phyloP scores from a whole-genome alignment of 495 filamentous ascomycete species.

The Neurospora sublineolata region DNA sequence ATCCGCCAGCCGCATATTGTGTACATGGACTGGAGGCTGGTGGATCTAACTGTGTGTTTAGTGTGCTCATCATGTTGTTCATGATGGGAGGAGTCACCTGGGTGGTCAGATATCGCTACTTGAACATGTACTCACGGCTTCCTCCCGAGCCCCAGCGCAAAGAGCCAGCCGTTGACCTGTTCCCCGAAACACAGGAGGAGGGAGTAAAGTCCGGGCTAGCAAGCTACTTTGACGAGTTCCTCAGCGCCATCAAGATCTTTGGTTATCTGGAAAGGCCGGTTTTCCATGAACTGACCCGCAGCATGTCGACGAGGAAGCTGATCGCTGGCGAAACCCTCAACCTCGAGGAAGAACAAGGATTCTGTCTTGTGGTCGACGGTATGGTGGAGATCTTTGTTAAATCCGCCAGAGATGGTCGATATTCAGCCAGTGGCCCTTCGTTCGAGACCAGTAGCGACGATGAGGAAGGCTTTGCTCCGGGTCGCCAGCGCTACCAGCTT shows the following conservation, averaged over 20 bases:
- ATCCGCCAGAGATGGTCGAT: conserved; percentile 50
- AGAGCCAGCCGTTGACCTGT: conserved; percentile 88
- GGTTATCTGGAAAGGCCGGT: conserved; percentile 93
- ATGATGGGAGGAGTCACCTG: conserved; percentile 75
- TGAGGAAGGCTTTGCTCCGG: conserved; percentile 44
- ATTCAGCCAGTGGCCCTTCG: conserved; percentile 11
- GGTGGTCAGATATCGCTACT: conserved; percentile 84
- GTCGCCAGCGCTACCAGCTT: conserved; percentile 69
- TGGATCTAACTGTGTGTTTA: conserved; percentile 17
- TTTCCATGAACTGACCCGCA: conserved; percentile 92
- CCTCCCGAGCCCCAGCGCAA: conserved; percentile 92
- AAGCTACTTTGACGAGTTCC: conserved; percentile 93
- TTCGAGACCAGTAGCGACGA: conserved; percentile 47
- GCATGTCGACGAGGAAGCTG: conserved; percentile 94
- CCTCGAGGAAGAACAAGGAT: conserved; percentile 94
- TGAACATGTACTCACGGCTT: conserved; percentile 90
- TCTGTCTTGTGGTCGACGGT: conserved; percentile 94
- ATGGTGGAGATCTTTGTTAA: conserved; percentile 98
- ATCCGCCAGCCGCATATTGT: background rate
- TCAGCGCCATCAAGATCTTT: conserved; percentile 99
- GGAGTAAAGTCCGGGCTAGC: conserved; percentile 82
- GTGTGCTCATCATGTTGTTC: conserved; percentile 64
- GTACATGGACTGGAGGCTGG: background rate
- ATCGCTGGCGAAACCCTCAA: conserved; percentile 92
- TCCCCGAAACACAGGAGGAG: conserved; percentile 82